Conservation (phyloP, 2,329 filamentous ascomycete species). For the Trichoderma arundinaceum region DNA sequence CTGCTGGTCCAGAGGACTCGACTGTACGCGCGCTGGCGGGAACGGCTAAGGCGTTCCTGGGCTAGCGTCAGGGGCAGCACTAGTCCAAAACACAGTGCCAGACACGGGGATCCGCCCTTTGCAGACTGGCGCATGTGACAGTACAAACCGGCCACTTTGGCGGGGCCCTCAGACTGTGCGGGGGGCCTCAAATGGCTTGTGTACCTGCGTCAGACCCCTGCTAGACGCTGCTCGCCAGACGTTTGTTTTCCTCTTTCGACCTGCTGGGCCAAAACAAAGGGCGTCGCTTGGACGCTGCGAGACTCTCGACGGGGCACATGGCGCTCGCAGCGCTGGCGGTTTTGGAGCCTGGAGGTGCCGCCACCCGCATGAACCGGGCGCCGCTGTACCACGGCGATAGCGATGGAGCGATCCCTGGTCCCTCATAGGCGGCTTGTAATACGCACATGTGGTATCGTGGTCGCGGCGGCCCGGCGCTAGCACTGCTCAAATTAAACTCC, state of each 20-base stretch:
- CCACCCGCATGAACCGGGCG: not conserved
- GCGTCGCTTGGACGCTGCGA: not conserved
- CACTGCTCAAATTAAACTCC: slow-evolving; percentile 30
- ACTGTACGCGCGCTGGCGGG: slow-evolving; percentile 15
- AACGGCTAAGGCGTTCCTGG: slow-evolving; percentile 30
- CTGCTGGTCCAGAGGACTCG: slow-evolving; percentile 1
- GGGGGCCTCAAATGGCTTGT: not conserved
- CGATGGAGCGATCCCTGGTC: not conserved
- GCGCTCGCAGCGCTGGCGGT: slow-evolving; percentile 4
- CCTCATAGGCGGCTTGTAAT: not conserved
- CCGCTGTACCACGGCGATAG: not conserved
- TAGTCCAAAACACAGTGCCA: slow-evolving; percentile 22
- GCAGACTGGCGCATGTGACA: slow-evolving; percentile 2
- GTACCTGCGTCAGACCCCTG: slow-evolving; percentile 32
- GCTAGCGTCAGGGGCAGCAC: slow-evolving; percentile 36
- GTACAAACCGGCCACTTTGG: not conserved
- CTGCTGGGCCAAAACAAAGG: slow-evolving; percentile 7
- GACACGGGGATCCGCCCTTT: not conserved
- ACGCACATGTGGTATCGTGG: not conserved
- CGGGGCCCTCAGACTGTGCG: slow-evolving; percentile 5
- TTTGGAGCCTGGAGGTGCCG: not conserved
- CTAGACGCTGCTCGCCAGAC: slow-evolving; percentile 19
- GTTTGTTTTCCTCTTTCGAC: slow-evolving; percentile 21
- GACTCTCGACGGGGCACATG: not conserved
- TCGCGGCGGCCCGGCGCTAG: slow-evolving; percentile 29